Base-by-base conservation (phyloP, 75 land plant species). In the Picea sitchensis region DNA sequence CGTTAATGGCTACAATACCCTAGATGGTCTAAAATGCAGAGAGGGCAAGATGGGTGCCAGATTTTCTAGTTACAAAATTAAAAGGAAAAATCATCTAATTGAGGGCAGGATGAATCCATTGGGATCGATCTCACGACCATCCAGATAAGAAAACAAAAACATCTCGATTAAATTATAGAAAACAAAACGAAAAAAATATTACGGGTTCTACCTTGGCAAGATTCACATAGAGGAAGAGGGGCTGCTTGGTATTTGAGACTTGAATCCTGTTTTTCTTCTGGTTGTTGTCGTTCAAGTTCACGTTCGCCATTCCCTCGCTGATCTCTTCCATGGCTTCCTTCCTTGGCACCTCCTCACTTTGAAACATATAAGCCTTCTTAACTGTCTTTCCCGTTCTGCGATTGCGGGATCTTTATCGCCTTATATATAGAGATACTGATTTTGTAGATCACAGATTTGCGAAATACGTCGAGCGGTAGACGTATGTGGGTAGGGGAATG, bases 221-320 rank as follows among this genome's bases (percentile, higher is more conserved):
- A 81, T 93, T 93, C 80, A 92, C 89, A 74, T 92, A 94, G 89
- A 94, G 92, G 81, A 94, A 94, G 79, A 94, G 86, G 77, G 97
- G 93, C 76, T 92, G 91, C 86, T 94, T 94, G 76, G 95, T 92
- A 86, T 93, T 94, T 80, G 97, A 94, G 54, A 94, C 97, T 80
- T 94, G 97, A 77, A 94, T 94, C 36, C 95, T 82, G 60, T 94
- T 94, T 85, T 86, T 94, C 95, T 92, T 92, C 83, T 88, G 87
- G 8, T 77, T 8, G 15, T 73, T 68, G 14, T 90, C 87, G 34
- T n/a, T 59, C 32, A 84, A 61, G 26, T 51, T 26, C 9, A 77
- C 4, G 71, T 67, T 79, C 65, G 73, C 82, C 41, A 88, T 82
- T 26, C 71, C 85, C 36, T 88, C 87, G 36, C 81, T 80, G 34